Base-by-base conservation (phyloP, 2,329 filamentous ascomycete species). In the Chaetomium sp. region DNA sequence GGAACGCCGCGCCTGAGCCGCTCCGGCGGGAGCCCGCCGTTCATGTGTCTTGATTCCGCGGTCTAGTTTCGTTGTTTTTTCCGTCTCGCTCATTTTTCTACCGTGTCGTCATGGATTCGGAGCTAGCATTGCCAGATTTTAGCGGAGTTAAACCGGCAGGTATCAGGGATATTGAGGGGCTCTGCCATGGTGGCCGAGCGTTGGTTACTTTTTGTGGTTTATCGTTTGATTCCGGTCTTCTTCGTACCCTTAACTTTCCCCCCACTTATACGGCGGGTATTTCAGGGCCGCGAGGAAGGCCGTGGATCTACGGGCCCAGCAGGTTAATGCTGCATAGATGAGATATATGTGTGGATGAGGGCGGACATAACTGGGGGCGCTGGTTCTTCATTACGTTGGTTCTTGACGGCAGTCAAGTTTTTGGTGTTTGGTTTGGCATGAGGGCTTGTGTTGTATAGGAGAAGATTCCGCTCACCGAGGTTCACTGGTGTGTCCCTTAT, bases 1-100 rank as follows among this genome's bases (percentile, higher is more conserved):
- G 19, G 60, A 70, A 69, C 44, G 46, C 64, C 11, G 62, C 52
- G n/a, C 49, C 61, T 11, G 67, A 66, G 35, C 57, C 64, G 10
- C 58, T 65, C 36, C 66, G 68, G 53, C 66, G 59, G 48, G 70
- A 72, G 43, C 60, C 59, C 10, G 62, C 61, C 47, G 65, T 69
- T n/a, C 61, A 67, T 40, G 65, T 37, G 14, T 48, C 49, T 37
- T 43, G 41, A 46, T 53, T 7, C 54, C 14, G 9, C 8, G 37
- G 12, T 40, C 12, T 12, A 40, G 37, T 9, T 57, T 62, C 40
- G 9, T 41, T 51, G 46, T 44, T 46, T 46, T 41, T 52, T 50
- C 41, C 37, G 10, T 57, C 58, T 59, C 62, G 43, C 62, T 55
- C 54, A 41, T 37, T 50, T 3, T 35, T 37, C 45, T 55, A 40